Base-by-base conservation (phyloP, 148 eudicot genomes). In the Persicaria maculosa region DNA sequence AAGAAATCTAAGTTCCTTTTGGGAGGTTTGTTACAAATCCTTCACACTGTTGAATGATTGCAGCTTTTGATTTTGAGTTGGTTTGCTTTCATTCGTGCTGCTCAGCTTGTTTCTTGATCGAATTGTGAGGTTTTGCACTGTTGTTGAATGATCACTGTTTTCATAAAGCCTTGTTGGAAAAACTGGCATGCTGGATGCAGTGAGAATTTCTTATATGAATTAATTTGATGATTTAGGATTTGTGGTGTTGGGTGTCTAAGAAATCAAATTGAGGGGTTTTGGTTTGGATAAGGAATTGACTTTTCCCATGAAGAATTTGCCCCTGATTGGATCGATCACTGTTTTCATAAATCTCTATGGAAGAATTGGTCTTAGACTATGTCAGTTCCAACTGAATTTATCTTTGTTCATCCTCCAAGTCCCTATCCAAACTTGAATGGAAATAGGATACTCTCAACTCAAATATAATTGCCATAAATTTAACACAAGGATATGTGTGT, bases 1-100 rank as follows among this genome's bases (percentile, higher is more conserved):
- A 45, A 71, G 14, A 71, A 71, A 46, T 10, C 73, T 8, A 71
- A 71, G 73, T 71, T 45, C 46, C 31, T 71, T 6, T 71, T 71
- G 53, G 73, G 73, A 71, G 73, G 73, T 71, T 65, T 43, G 46
- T 8, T 36, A 8, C 70, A 4, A 43, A 40, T 65, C 70, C 43
- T 46, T 65, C 14, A 40, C 67, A 31, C 40, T 31, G 40, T 31
- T 31, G 40, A 31, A 31, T 31, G 40, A 31, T 31, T 31, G 40
- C 40, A 31, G 40, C 40, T 31, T 31, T 31, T 31, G 40, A 31
- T 31, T 31, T 31, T 31, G 40, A 31, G 40, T 31, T 31, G 40
- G 40, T 31, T 31, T 31, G 40, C 40, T 68, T 70, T 17, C 64
- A 48, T 45, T 74, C 14, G 14, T 15, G 14, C 20, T 43, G 52